Evolutionary conservation across 345 rosid species (phyloP).

Genomic region (Xanthoceras sorbifolium): DNA sequence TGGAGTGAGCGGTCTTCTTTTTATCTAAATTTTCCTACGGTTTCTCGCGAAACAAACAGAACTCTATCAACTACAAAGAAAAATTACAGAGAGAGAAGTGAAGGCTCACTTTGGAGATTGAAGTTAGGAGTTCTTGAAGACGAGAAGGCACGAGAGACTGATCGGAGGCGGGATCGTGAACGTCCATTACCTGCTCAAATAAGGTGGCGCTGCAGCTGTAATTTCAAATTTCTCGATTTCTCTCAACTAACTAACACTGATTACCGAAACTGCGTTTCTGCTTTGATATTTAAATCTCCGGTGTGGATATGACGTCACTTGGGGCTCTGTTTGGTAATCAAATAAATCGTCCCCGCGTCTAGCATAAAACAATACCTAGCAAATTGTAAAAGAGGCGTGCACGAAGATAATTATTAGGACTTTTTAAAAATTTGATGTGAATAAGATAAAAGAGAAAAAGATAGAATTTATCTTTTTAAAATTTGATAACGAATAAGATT

Average conservation of each 20-base stretch:
- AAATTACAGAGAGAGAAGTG: neutral
- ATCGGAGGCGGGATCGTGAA: constrained; percentile 23
- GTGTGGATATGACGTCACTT: neutral
- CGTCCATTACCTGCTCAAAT: constrained; percentile 26
- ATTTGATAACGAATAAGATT: too few relatives aligned
- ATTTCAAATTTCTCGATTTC: constrained; percentile 3
- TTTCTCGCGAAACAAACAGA: constrained; percentile 10
- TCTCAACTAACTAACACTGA: neutral
- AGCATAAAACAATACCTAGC: neutral
- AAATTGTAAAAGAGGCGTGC: neutral
- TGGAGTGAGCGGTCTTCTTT: neutral
- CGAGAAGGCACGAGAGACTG: constrained; percentile 33
- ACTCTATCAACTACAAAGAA: neutral
- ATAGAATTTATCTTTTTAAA: too few relatives aligned
- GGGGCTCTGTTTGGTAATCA: neutral
- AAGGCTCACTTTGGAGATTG: constrained; percentile 47
- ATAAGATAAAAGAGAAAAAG: too few relatives aligned
- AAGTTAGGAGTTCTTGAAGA: constrained; percentile 45
- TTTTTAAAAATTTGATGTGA: too few relatives aligned
- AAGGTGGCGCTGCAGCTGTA: constrained; percentile 19
- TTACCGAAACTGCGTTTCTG: too few relatives aligned
- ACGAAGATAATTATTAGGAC: too few relatives aligned
- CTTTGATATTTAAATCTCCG: too few relatives aligned
- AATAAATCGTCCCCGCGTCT: too few relatives aligned
- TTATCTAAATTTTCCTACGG: neutral